Evolutionary conservation across 2,329 filamentous ascomycete species (phyloP), one percentile per base, ranked within the genome.

Genomic region (Davidsoniella neocaledoniae): DNA sequence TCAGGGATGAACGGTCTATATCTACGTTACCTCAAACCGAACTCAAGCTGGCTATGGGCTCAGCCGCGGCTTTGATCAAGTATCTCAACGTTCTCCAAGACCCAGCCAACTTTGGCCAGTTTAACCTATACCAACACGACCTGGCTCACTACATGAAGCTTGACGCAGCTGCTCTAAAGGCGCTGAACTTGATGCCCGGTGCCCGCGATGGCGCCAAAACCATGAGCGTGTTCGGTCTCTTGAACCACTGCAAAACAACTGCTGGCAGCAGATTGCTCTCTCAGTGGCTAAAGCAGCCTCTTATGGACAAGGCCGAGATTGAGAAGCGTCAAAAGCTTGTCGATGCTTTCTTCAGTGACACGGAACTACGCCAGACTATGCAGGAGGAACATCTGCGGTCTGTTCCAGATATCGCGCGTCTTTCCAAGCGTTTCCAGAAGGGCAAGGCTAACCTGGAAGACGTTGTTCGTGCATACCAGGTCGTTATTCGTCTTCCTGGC

Each of bases 241-340:
- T 98, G 40, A 96, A 98, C 59, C 88, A 96, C 64, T 98, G 91
- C 78, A 96, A 94, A 64, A 98, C 91, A 1, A 86, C 91, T 0
- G 80, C 94, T 1, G 91, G 91, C 12, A 94, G 88, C 59, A 76
- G 93, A 44, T 64, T 98, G 52, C 70, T 98, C 26, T 82, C 90
- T 1, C 93, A 98, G 61, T 98, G 91, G 91, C 70, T 98, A 48
- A 98, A 98, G 66, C 91, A 98, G 63, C 91, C 91, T 0, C 68
- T 98, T 38, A 98, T 98, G 91, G 86, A 76, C 66, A 78, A 86
- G 55, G 71, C 74, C 2, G 88, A 94, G 51, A 96, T 98, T 48
- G 83, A 94, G 64, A 83, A 83, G 62, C 77, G 91, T 14, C 91
- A 96, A 58, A 86, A 94, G 62, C 72, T 98, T 4, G 91, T 98